These are phyloP conservation scores for Trypanosomatidae sp. DNA, from an alignment of 208 protist genomes.

Conservation along the genomic window DNA sequence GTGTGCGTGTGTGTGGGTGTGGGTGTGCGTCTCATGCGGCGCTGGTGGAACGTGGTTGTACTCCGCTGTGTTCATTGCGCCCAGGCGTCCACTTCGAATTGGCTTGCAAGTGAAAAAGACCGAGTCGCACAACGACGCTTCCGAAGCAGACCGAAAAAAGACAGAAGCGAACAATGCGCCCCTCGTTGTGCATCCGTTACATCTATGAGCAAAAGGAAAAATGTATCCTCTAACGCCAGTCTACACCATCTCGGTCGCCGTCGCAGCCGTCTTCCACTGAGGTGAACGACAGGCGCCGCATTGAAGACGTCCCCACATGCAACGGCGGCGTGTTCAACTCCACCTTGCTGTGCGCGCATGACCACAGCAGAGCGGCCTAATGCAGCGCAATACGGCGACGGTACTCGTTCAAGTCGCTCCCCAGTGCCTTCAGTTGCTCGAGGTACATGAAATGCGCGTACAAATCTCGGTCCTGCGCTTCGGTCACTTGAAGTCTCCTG, in stretches of 20 bases:
- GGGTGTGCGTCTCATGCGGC: not conserved
- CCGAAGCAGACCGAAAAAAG: not conserved
- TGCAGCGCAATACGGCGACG: slow-evolving; percentile 3
- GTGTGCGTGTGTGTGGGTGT: no score
- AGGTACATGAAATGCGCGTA: slow-evolving; percentile 15
- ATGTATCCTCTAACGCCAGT: not conserved
- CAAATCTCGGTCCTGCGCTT: slow-evolving; percentile 18
- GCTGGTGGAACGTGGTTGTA: no score
- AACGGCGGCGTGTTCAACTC: no score
- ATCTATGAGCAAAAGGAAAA: not conserved
- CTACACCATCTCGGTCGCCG: not conserved
- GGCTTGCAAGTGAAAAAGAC: not conserved
- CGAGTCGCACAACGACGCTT: not conserved
- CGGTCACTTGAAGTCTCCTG: slow-evolving; percentile 5
- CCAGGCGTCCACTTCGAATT: not conserved
- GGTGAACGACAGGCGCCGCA: not conserved
- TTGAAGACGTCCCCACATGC: not conserved
- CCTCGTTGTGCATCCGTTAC: not conserved
- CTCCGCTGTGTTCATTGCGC: not conserved
- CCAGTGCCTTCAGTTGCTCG: slow-evolving; percentile 7
- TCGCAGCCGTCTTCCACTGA: not conserved
- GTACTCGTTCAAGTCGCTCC: slow-evolving; percentile 7
- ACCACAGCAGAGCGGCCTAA: not conserved
- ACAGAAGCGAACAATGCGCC: not conserved
- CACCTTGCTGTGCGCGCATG: not conserved